Base-by-base conservation (phyloP, 495 filamentous ascomycete species). In the Penicillium coffeae region DNA sequence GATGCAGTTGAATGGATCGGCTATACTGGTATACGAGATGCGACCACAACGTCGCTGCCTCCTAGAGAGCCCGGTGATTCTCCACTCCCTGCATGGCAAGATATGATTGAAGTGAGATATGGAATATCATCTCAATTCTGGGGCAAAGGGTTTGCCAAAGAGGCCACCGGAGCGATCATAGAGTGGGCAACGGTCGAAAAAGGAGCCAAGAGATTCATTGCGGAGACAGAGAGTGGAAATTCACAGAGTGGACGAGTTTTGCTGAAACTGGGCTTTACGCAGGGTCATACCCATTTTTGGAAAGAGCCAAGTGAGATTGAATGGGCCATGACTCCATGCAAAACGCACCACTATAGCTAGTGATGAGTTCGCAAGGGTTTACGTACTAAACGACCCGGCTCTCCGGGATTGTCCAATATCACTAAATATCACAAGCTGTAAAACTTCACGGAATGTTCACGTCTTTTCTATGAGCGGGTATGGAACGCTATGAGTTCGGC, bases 1-100 rank as follows among this genome's bases (percentile, higher is more conserved):
- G 16, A 46, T 13, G 20, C 45, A n/a, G 42, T 51, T 3, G n/a
- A 53, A 22, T 64, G 61, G 61, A 48, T 58, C 8, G 61, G 59
- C 13, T 64, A 64, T 52, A 50, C 59, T n/a, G 59, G 59, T 19
- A 32, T 64, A 12, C 61, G 59, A 5, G 59, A 62, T 51, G 61
- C 52, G 20, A 53, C 55, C 3, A 62, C 59, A 7, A 60, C 61
- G 0, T 64, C 59, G 0, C 14, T 64, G 12, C 61, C 52, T 1
- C 21, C 38, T 15, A 44, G 38, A 38, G 55, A 55, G 25, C 14
- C 45, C 10, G 50, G 13, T 8, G 58, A 64, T 15, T 25, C 48
- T 1, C 19, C 15, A 12, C 37, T 57, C 8, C 59, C 61, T n/a
- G 39, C 55, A 8, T 64, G 61, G 61, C 0, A 42, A 2, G 55